Conservation (phyloP, 1,284 basidiomycete genomes). For the Ganoderma lingzhi region DNA sequence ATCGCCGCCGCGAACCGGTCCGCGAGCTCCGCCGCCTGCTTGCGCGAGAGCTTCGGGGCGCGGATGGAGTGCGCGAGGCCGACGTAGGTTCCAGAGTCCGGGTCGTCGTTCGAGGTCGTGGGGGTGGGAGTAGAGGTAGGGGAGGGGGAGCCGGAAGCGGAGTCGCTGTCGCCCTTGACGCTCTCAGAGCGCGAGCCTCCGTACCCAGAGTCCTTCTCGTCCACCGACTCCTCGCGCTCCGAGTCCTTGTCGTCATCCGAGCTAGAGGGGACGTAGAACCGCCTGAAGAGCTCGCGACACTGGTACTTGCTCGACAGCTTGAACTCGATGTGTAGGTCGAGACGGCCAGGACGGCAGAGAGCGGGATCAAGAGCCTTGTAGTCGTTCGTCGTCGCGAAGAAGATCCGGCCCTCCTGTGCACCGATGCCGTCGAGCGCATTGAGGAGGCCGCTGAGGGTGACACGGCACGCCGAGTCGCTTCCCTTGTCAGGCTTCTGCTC, state of each 20-base stretch:
- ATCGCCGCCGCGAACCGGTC: constrained; percentile 61
- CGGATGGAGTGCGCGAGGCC: constrained; percentile 43
- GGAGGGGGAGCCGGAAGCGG: constrained; percentile 12
- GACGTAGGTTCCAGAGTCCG: constrained; percentile 23
- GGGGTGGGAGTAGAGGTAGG: constrained; percentile 8
- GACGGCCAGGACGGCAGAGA: constrained; percentile 78
- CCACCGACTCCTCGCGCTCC: constrained; percentile 18
- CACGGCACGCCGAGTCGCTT: constrained; percentile 43
- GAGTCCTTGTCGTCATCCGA: constrained; percentile 5
- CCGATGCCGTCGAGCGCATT: constrained; percentile 81
- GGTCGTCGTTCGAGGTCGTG: constrained; percentile 5
- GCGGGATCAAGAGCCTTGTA: constrained; percentile 74
- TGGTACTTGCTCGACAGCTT: constrained; percentile 73
- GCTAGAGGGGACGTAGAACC: constrained; percentile 61
- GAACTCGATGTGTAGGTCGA: constrained; percentile 83
- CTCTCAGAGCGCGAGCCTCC: constrained; percentile 17
- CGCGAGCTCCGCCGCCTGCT: constrained; percentile 54
- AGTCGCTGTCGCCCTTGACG: constrained; percentile 17
- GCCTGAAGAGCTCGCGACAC: constrained; percentile 66
- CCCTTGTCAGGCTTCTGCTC: constrained; percentile 13
- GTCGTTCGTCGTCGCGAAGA: constrained; percentile 83
- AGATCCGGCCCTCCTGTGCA: constrained; percentile 78
- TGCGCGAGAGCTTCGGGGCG: constrained; percentile 43
- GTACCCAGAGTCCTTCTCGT: constrained; percentile 32
- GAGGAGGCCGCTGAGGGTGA: constrained; percentile 76